Conservation (phyloP, 2,329 filamentous ascomycete genomes). For the Venturia pyrina region DNA sequence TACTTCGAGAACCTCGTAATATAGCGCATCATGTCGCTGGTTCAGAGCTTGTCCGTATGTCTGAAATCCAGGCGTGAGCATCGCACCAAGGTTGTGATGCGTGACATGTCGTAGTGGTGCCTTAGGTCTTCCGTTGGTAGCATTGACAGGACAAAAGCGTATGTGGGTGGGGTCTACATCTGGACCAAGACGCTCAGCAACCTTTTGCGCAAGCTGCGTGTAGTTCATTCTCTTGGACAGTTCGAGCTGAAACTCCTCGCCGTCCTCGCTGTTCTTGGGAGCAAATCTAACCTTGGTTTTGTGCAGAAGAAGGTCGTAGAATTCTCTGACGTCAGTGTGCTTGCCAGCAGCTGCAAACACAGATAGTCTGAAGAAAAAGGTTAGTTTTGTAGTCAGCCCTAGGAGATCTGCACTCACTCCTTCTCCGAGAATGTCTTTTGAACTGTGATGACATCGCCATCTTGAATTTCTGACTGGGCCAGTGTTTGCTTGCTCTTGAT, state of each 20-base stretch:
- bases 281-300: constrained; percentile 70
- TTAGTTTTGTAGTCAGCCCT: neutral
- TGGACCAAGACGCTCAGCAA: constrained; percentile 57
- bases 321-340: constrained; percentile 63
- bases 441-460: constrained; percentile 95
- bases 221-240: constrained; percentile 86
- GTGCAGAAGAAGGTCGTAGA: constrained; percentile 89
- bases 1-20: constrained; percentile 90
- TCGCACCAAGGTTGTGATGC: constrained; percentile 63
- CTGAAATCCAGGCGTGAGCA: constrained; percentile 66
- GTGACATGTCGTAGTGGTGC: constrained; percentile 62
- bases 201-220: constrained; percentile 73
- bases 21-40: constrained; percentile 69
- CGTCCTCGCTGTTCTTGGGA: constrained; percentile 45
- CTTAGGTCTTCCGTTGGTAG: constrained; percentile 67
- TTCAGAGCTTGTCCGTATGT: constrained; percentile 56
- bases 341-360: constrained; percentile 30
- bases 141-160: constrained; percentile 81
- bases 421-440: constrained; percentile 53
- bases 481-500: constrained; percentile 88
- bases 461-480: constrained; percentile 85
- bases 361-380: neutral
- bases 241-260: constrained; percentile 62
- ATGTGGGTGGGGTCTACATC: constrained; percentile 74
- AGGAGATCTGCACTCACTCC: constrained; percentile 20